These are phyloP conservation scores for Saprolegnia diclina DNA, from an alignment of 352 stramenopile genomes.

Conservation along the genomic window DNA sequence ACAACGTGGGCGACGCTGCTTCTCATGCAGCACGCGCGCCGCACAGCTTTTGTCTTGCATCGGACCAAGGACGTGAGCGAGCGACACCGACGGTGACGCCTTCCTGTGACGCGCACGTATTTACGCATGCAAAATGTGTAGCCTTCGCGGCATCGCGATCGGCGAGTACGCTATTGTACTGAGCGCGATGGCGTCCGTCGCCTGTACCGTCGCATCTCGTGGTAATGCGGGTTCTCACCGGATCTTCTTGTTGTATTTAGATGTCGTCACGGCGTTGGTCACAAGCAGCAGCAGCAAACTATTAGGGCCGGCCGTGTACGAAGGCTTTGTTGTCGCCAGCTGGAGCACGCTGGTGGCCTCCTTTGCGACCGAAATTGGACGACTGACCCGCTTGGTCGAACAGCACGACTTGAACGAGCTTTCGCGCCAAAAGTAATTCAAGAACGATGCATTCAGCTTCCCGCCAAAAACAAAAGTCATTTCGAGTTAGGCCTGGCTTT, in stretches of 20 bases:
- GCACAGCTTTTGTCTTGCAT: not conserved
- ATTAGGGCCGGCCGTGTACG: not conserved
- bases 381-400: conserved; percentile 7
- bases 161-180: conserved; percentile 2
- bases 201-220: not conserved
- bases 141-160: not conserved
- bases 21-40: not conserved
- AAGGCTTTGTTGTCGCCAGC: not conserved
- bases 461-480: not conserved
- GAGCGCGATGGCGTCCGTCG: not conserved
- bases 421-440: conserved; percentile 4
- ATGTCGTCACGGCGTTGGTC: too few relatives aligned
- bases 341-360: not conserved
- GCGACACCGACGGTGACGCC: too few relatives aligned
- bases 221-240: not conserved
- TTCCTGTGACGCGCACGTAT: not conserved
- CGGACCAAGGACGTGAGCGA: not conserved
- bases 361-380: conserved; percentile 1
- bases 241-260: not conserved
- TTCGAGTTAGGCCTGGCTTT: conserved; percentile 50
- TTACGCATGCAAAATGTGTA: not conserved
- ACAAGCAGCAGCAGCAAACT: not conserved
- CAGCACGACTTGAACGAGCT: not conserved
- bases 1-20: not conserved
- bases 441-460: not conserved